Evolutionary conservation across 2,329 filamentous ascomycete genomes (phyloP).

Genomic region (Colletotrichum falcatum): DNA sequence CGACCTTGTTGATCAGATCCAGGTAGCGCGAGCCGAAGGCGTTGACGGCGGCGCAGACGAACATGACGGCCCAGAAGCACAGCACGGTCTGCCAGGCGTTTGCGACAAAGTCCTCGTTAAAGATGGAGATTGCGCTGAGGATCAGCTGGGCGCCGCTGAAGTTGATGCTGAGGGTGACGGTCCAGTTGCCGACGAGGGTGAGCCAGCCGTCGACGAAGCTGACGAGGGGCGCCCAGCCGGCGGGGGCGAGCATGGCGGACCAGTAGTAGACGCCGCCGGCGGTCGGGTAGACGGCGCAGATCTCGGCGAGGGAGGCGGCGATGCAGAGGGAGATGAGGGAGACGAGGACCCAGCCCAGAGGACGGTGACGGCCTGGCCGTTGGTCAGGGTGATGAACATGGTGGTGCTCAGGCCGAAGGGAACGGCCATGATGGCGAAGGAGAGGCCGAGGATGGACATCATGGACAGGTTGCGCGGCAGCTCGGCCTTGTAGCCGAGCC

Average conservation of each 20-base stretch:
- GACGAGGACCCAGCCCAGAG: constrained; percentile 77
- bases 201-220: constrained; percentile 79
- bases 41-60: constrained; percentile 73
- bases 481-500: constrained; percentile 62
- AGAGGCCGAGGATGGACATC: constrained; percentile 71
- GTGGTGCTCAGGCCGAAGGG: constrained; percentile 77
- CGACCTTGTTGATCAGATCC: constrained; percentile 75
- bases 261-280: constrained; percentile 79
- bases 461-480: constrained; percentile 63
- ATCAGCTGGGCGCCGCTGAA: constrained; percentile 72
- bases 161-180: constrained; percentile 72
- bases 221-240: constrained; percentile 74
- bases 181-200: constrained; percentile 81
- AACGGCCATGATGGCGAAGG: constrained; percentile 81
- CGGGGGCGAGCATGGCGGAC: constrained; percentile 75
- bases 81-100: constrained; percentile 78
- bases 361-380: constrained; percentile 76
- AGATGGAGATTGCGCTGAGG: constrained; percentile 75
- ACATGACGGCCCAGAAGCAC: constrained; percentile 78
- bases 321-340: constrained; percentile 73
- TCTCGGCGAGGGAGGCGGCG: constrained; percentile 75
- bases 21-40: constrained; percentile 70
- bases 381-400: constrained; percentile 74
- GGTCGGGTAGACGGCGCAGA: constrained; percentile 76
- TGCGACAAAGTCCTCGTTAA: constrained; percentile 75